phyloP scores from a whole-genome alignment of 345 rosid species.

The Lagerstroemia speciosa region DNA sequence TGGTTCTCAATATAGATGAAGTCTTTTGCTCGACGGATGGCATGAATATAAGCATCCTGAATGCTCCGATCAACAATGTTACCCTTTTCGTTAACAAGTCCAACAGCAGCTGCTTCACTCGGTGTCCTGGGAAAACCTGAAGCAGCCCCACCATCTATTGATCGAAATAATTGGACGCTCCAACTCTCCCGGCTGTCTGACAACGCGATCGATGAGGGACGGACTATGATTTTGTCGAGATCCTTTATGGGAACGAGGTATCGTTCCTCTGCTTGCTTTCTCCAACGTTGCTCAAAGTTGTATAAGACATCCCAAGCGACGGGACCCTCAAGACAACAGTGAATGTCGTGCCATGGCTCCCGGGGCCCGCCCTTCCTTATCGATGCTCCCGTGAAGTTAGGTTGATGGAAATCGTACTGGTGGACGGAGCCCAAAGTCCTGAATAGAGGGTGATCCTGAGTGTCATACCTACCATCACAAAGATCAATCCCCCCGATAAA shows the following conservation, averaged over 20 bases:
- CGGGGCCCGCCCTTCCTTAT: slow-evolving; percentile 9
- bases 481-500: slow-evolving; percentile 22
- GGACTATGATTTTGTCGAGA: not conserved
- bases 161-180: slow-evolving; percentile 12
- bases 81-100: slow-evolving; percentile 8
- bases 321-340: slow-evolving; percentile 13
- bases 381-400: slow-evolving; percentile 9
- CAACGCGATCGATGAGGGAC: slow-evolving; percentile 3
- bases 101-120: slow-evolving; percentile 3
- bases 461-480: slow-evolving; percentile 16
- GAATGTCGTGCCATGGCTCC: slow-evolving; percentile 16
- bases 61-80: slow-evolving; percentile 23
- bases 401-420: slow-evolving; percentile 13
- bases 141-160: slow-evolving; percentile 15
- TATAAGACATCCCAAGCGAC: slow-evolving; percentile 13
- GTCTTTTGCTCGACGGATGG: slow-evolving; percentile 36
- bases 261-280: slow-evolving; percentile 9
- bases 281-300: slow-evolving; percentile 15
- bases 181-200: slow-evolving; percentile 4
- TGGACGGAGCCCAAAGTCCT: slow-evolving; percentile 10
- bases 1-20: too few species aligned
- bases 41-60: slow-evolving; percentile 34
- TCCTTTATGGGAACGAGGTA: not conserved
- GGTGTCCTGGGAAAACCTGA: slow-evolving; percentile 11
- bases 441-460: slow-evolving; percentile 12